Evolutionary conservation across 345 rosid species (phyloP).

Genomic region (Aethionema arabicum): DNA sequence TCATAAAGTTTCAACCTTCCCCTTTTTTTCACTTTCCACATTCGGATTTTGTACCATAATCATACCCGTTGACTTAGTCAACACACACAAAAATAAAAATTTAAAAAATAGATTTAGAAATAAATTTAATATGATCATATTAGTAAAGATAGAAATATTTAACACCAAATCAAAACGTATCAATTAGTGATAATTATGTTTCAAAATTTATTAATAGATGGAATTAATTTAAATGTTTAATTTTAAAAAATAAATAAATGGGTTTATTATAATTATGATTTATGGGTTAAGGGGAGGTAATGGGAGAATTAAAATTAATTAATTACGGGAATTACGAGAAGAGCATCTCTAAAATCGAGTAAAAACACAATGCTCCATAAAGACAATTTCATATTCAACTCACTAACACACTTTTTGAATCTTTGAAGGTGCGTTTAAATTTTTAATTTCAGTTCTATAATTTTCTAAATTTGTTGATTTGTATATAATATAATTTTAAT

Average conservation of each 20-base stretch:
- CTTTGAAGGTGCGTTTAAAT: conserved; percentile 27
- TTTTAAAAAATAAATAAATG: conserved; percentile 22
- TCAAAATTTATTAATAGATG: not conserved
- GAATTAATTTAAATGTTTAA: not conserved
- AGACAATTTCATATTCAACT: conserved; percentile 12
- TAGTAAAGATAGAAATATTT: no score
- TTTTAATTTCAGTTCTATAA: not conserved
- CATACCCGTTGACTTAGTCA: no score
- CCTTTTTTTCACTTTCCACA: conserved; percentile 25
- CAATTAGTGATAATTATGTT: conserved; percentile 13
- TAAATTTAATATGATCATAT: no score
- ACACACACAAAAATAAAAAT: no score
- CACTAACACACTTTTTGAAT: conserved; percentile 30
- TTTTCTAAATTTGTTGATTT: not conserved
- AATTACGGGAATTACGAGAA: conserved; percentile 33
- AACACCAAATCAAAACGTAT: conserved; percentile 11
- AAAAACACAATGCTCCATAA: conserved; percentile 43
- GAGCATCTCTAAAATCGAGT: conserved; percentile 39
- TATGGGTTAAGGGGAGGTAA: conserved; percentile 30
- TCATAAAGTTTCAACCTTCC: conserved; percentile 35
- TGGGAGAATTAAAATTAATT: conserved; percentile 25
- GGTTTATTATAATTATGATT: not conserved
- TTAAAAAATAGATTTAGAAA: no score
- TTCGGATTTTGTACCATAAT: conserved; percentile 15
- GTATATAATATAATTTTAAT: conserved; percentile 8